Base-by-base conservation (phyloP, 495 filamentous ascomycete species). In the Cairneyella variabilis region DNA sequence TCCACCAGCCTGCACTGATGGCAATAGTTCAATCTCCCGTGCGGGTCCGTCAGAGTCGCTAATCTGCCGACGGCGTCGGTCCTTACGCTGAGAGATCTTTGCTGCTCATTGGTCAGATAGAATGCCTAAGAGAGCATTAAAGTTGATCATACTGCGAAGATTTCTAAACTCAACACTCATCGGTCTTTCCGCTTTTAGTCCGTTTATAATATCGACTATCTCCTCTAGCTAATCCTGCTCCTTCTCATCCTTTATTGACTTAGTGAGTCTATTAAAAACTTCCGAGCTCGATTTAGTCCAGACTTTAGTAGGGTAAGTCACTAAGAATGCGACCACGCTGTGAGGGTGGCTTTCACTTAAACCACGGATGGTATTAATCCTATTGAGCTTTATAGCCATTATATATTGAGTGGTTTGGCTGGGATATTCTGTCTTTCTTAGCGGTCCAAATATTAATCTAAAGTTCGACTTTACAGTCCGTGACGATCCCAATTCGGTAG, bases 131-230 rank as follows among this genome's bases (percentile, higher is more conserved):
- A 30, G 14, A 32, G 28, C 28, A 32, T 14, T 26, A 11, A 46
- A 25, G 43, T 46, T 46, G 43, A 46, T 30, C 17, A 46, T 46
- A 46, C 43, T 17, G 11, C 43, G 43, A 46, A 46, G 43, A 46
- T 20, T 46, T n/a, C 43, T 46, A 46, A 46, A 46, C 22, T 46
- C 43, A 20, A 46, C 26, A 46, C 43, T 46, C 43, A 46, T 46
- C 22, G 43, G 43, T 11, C 43, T 46, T 46, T 46, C 43, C 17
- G 22, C 25, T 46, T 46, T 20, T 17, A 46, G 43, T 46, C 25
- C 43, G 17, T 30, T 20, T 20, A 46, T 46, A 46, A 46, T 46
- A 20, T 46, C 43, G 20, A 46, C 43, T 46, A 46, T 46, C 43
- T 46, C 43, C 43, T 22, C 43, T 46, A 20, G 43, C 43, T 20